Base-by-base conservation (phyloP, 1,284 basidiomycete species). In the Apiotrichum sp. region DNA sequence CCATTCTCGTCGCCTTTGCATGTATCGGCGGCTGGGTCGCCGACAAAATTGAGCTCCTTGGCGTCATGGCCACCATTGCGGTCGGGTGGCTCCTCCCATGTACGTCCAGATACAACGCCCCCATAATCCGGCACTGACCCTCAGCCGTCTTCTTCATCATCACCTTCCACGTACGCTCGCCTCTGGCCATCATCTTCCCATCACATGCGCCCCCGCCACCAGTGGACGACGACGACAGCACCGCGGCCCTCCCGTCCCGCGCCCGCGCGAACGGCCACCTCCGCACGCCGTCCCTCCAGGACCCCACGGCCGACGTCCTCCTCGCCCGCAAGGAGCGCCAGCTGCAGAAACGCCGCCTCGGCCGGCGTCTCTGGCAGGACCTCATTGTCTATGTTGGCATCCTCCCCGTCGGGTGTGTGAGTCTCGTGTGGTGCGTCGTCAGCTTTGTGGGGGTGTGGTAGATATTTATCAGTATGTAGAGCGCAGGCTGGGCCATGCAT, bases 121-220 rank as follows among this genome's bases (percentile, higher is more conserved):
- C 29, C 2, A 3, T 3, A 29, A 29, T 29, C 29, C 3, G 29
- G 29, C 29, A 9, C 36, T 56, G 9, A 47, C 43, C 31, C 31
- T 10, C 58, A 77, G 74, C 75, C 31, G 59, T 78, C 36, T 74
- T 77, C 65, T 78, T 77, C 68, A 74, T 78, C 62, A 71, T 76
- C 57, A 76, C 76, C 9, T 77, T 77, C 64, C 76, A 78, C 58
- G 70, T 78, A 34, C 68, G 74, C 39, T 73, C 72, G 7, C 77
- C 77, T 2, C 63, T 77, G 4, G 70, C 76, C 8, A 78, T 78
- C 59, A 71, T 78, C 55, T 74, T 77, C 56, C 74, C 57, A 1
- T 34, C 40, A 35, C 41, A 59, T 48, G 59, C 51, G 9, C 56
- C 59, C 33, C 52, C 56, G 35, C 53, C 55, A n/a, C 41, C 56